These are phyloP conservation scores for Penicillium concentricum DNA, from an alignment of 2,329 filamentous ascomycete genomes.

Conservation along the genomic window DNA sequence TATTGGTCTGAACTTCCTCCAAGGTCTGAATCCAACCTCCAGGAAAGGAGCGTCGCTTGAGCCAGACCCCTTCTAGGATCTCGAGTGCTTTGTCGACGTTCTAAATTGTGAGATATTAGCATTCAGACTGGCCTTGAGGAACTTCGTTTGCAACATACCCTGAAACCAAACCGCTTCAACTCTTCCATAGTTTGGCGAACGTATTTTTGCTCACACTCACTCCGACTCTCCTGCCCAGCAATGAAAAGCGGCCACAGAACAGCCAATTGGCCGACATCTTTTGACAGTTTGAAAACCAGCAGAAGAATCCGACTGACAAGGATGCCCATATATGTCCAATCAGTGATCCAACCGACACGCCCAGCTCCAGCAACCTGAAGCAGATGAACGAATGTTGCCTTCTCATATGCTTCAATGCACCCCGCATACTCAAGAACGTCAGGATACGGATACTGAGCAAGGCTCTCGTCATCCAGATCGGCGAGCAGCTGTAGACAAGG, in stretches of 20 bases:
- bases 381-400: constrained; percentile 36
- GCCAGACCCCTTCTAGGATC: constrained; percentile 31
- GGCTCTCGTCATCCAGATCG: constrained; percentile 29
- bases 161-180: constrained; percentile 30
- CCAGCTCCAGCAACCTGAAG: constrained; percentile 34
- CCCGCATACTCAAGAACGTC: constrained; percentile 37
- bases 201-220: constrained; percentile 29
- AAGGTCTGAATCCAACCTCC: constrained; percentile 34
- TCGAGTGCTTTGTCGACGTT: constrained; percentile 34
- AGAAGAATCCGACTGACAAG: constrained; percentile 32
- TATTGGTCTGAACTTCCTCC: constrained; percentile 34
- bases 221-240: constrained; percentile 33
- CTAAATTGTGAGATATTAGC: constrained; percentile 10
- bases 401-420: constrained; percentile 39
- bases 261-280: constrained; percentile 35
- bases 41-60: constrained; percentile 34
- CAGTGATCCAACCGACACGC: constrained; percentile 27
- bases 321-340: constrained; percentile 28
- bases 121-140: not conserved
- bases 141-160: constrained; percentile 13
- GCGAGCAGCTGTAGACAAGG: constrained; percentile 27
- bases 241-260: constrained; percentile 37
- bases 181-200: constrained; percentile 33
- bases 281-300: constrained; percentile 32
- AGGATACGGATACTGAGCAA: constrained; percentile 28